Evolutionary conservation across 2,329 filamentous ascomycete species (phyloP).

Genomic region (Fusarium sterilihyphosum): DNA sequence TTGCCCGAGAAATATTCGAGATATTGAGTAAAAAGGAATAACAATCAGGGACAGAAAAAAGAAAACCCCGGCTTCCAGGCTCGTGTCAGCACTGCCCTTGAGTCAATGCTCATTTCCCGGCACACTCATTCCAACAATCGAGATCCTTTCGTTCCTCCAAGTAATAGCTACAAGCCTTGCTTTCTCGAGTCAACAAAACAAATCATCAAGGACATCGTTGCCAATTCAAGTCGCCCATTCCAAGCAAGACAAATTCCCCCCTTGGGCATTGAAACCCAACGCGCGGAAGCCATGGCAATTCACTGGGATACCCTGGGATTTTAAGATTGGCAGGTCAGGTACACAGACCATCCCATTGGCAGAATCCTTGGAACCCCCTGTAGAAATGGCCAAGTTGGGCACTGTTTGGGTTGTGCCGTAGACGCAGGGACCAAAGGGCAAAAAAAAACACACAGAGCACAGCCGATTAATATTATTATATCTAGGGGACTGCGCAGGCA

Average conservation of each 20-base stretch:
- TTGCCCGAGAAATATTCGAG: slow-evolving; percentile 7
- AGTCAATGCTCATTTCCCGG: not conserved
- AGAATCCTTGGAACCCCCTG: slow-evolving; percentile 15
- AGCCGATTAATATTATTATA: too few relatives aligned
- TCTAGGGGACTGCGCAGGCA: slow-evolving; percentile 1
- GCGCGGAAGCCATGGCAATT: not conserved
- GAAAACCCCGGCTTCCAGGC: not conserved
- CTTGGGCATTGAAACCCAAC: slow-evolving; percentile 34
- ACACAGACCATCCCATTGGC: slow-evolving; percentile 17
- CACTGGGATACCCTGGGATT: slow-evolving; percentile 32
- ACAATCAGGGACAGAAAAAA: not conserved
- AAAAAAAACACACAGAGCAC: not conserved
- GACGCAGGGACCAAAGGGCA: not conserved
- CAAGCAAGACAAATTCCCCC: not conserved
- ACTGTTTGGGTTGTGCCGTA: slow-evolving; percentile 12
- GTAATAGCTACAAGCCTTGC: not conserved
- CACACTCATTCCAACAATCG: slow-evolving; percentile 24
- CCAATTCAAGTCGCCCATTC: slow-evolving; percentile 10
- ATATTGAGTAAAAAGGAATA: not conserved
- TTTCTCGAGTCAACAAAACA: not conserved
- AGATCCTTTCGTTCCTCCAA: slow-evolving; percentile 1
- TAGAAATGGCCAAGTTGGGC: slow-evolving; percentile 21
- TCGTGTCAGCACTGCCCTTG: not conserved
- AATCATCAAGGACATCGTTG: not conserved
- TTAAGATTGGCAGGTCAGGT: slow-evolving; percentile 30